Percentiles rank a stretch among this genome's conserved stretches.
Conservation (phyloP, 192 early-diverging fungal species). For the Phycomyces blakesleeanus region DNA sequence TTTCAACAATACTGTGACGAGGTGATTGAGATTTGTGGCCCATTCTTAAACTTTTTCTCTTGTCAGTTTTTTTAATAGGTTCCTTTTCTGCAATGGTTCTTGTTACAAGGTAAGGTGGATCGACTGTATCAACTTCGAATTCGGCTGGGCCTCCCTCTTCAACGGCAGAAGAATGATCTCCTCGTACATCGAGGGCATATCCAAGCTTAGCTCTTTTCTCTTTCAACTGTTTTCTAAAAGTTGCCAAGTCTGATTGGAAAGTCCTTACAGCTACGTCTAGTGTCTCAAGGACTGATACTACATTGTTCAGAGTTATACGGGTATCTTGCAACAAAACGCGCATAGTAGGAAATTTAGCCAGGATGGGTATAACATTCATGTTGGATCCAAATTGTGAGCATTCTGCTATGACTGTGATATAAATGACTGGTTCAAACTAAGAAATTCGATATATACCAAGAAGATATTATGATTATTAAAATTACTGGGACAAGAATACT, state of each 20-base stretch:
- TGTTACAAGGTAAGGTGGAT: background rate
- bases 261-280: slow-evolving; percentile 35
- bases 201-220: slow-evolving; percentile 37
- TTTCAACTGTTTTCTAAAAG: slow-evolving; percentile 41
- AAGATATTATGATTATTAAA: background rate
- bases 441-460: background rate
- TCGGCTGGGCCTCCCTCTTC: slow-evolving; percentile 4
- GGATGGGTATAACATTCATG: slow-evolving; percentile 48
- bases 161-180: slow-evolving; percentile 12
- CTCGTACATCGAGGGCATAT: slow-evolving; percentile 42
- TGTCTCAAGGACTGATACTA: slow-evolving; percentile 33
- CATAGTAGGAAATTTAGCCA: slow-evolving; percentile 59
- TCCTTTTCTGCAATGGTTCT: background rate
- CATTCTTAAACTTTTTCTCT: background rate
- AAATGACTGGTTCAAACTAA: slow-evolving; percentile 33
- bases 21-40: background rate
- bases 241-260: slow-evolving; percentile 42
- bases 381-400: slow-evolving; percentile 61
- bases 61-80: background rate
- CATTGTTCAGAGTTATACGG: slow-evolving; percentile 35
- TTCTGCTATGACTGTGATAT: slow-evolving; percentile 56
- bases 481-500: background rate
- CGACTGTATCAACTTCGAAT: background rate
- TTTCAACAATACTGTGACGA: background rate
- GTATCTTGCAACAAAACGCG: slow-evolving; percentile 50